A percentile compares a stretch with the other conserved stretches of the same genome.
Evolutionary conservation across 495 filamentous ascomycete genomes (phyloP).

Genomic region (Glarea lozoyensis): DNA sequence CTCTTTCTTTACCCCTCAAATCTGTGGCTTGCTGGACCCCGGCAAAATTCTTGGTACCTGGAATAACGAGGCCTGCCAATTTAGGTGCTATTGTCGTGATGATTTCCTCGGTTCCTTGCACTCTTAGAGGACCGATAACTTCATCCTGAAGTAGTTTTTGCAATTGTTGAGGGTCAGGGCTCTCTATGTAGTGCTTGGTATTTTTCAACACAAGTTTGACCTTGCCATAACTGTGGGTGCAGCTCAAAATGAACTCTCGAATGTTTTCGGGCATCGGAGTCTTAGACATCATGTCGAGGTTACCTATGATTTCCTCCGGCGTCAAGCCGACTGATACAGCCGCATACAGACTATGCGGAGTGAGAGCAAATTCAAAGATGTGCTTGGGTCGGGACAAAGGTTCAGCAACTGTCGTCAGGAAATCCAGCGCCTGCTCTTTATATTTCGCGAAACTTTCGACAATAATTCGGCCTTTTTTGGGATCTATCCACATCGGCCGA

Average conservation of each 20-base stretch:
- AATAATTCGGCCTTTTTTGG: constrained; percentile 71
- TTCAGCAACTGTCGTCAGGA: constrained; percentile 92
- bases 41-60: constrained; percentile 87
- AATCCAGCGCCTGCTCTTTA: constrained; percentile 80
- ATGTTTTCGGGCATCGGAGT: constrained; percentile 74
- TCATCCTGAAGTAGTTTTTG: constrained; percentile 72
- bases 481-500: constrained; percentile 90
- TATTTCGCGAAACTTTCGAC: constrained; percentile 92
- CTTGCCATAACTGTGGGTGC: constrained; percentile 87
- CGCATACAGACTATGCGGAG: constrained; percentile 85
- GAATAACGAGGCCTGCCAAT: constrained; percentile 85
- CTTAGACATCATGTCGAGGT: constrained; percentile 80
- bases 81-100: constrained; percentile 75
- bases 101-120: constrained; percentile 55
- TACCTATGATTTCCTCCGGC: constrained; percentile 81
- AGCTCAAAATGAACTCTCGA: constrained; percentile 67
- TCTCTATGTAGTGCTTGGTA: constrained; percentile 90
- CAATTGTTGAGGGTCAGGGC: constrained; percentile 72
- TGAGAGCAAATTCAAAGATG: constrained; percentile 89
- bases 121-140: constrained; percentile 54
- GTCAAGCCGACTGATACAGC: constrained; percentile 86
- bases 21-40: constrained; percentile 59
- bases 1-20: constrained; percentile 19
- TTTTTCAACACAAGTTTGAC: constrained; percentile 92
- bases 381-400: constrained; percentile 79